Evolutionary conservation across 352 stramenopile species (phyloP), one percentile per base, ranked within the genome.

Genomic region (Globisporangium paroecandrum): DNA sequence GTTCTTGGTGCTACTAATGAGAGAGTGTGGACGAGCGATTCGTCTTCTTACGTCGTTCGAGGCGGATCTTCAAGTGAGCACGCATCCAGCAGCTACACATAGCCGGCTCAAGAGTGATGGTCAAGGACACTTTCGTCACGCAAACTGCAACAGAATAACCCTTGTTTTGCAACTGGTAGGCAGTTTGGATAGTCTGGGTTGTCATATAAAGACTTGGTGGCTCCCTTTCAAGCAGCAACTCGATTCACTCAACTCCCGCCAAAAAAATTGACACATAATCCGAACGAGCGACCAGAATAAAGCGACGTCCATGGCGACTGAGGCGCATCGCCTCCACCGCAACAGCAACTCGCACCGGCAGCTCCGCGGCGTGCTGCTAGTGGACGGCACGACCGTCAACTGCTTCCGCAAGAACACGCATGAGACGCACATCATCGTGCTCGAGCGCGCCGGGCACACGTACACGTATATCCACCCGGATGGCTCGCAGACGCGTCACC

Each of bases 381-480:
- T 60, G 53, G 78, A 90, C 59, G 82, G 82, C 62, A 81, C 75
- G 22, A 64, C 73, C 12, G 60, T 91, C 57, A 74, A 75, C 10
- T 76, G 75, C 68, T 90, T 89, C 73, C 72, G 70, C 49, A 65
- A 68, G 53, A 69, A 69, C 65, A 54, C 36, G 7, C 81, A 89
- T 64, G 82, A 85, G 71, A 88, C 79, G 53, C 78, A 86, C 70
- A 79, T 72, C 3, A 54, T 93, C n/a, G 75, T 91, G 51, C 63
- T 93, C 8, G 85, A 91, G 67, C 68, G 76, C 27, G 79, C 81
- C 9, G 77, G 79, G 10, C 81, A 89, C 69, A 66, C 77, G 43
- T 93, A 88, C 70, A 77, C 82, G 74, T 83, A 83, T 56, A 77
- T 90, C 10, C 71, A 70, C 2, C 79, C 82, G 1, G 67, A 77